phyloP scores from a whole-genome alignment of 768 basidiomycete species.

The Panus rudis region DNA sequence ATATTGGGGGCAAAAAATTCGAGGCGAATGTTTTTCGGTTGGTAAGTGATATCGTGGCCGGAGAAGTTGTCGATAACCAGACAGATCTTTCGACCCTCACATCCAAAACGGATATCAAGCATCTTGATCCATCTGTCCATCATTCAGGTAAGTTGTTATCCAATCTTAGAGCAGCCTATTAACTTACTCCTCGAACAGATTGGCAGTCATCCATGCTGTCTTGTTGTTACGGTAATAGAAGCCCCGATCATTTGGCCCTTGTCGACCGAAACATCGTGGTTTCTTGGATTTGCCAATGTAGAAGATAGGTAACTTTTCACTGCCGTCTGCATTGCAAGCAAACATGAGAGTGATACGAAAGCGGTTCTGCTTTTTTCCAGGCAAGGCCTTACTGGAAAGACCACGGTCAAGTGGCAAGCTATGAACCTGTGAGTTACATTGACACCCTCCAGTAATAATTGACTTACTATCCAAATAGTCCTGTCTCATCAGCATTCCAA shows the following conservation, averaged over 20 bases:
- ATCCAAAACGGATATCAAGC: conserved; percentile 19
- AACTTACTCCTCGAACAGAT: conserved; percentile 29
- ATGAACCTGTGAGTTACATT: background rate
- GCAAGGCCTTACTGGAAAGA: background rate
- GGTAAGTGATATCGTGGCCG: conserved; percentile 18
- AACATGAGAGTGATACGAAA: conserved; percentile 13
- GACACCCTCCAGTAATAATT: background rate
- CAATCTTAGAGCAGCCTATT: conserved; percentile 20
- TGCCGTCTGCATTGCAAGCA: conserved; percentile 27
- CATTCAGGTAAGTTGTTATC: no score
- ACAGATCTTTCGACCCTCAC: conserved; percentile 16
- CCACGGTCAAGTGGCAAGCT: background rate
- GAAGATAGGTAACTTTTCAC: conserved; percentile 24
- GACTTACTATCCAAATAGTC: background rate
- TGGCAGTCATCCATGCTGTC: conserved; percentile 33
- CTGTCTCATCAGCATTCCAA: background rate
- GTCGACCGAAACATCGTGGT: conserved; percentile 26
- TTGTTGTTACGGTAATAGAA: conserved; percentile 33
- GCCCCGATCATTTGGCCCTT: conserved; percentile 14
- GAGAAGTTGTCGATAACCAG: conserved; percentile 28
- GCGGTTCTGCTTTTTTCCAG: background rate
- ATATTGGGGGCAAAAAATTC: conserved; percentile 29
- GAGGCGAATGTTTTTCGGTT: conserved; percentile 24
- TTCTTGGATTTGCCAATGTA: conserved; percentile 29
- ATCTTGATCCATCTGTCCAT: conserved; percentile 24